These are phyloP conservation scores for Yamadazyma insecticola DNA, from an alignment of 805 yeast genomes.

Conservation along the genomic window DNA sequence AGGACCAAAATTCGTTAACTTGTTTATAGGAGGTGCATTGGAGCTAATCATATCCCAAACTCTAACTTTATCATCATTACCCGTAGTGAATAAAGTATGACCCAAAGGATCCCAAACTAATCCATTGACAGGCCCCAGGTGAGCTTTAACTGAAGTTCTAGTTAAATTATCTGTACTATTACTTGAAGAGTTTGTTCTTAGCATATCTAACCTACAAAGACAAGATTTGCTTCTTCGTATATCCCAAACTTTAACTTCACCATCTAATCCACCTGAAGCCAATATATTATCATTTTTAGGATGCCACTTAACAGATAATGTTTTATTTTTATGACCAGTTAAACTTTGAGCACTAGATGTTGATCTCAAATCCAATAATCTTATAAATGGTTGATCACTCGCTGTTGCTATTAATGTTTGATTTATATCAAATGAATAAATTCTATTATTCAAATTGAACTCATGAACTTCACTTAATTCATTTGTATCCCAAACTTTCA, in stretches of 20 bases:
- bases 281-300: slow-evolving; percentile 58
- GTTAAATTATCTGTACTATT: slow-evolving; percentile 20
- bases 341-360: slow-evolving; percentile 71
- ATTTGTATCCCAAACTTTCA: slow-evolving; percentile 79
- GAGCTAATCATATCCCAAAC: slow-evolving; percentile 63
- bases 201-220: slow-evolving; percentile 57
- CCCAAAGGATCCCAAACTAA: slow-evolving; percentile 71
- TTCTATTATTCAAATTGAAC: slow-evolving; percentile 56
- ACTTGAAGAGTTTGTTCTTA: slow-evolving; percentile 30
- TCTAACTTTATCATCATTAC: slow-evolving; percentile 74
- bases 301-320: slow-evolving; percentile 67
- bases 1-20: slow-evolving; percentile 73
- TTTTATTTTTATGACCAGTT: slow-evolving; percentile 54
- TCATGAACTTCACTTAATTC: slow-evolving; percentile 60
- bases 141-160: slow-evolving; percentile 52
- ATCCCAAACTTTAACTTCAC: slow-evolving; percentile 84
- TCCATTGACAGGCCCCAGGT: slow-evolving; percentile 75
- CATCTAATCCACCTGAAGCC: slow-evolving; percentile 79
- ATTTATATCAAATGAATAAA: slow-evolving; percentile 61
- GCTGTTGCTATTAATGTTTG: slow-evolving; percentile 69
- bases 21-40: slow-evolving; percentile 45
- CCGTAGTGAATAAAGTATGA: slow-evolving; percentile 56
- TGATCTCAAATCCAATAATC: slow-evolving; percentile 70
- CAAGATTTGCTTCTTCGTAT: slow-evolving; percentile 65
- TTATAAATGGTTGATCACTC: slow-evolving; percentile 60